phyloP scores from a whole-genome alignment of 164 flowering plant species.

The Chimonanthus salicifolius region DNA sequence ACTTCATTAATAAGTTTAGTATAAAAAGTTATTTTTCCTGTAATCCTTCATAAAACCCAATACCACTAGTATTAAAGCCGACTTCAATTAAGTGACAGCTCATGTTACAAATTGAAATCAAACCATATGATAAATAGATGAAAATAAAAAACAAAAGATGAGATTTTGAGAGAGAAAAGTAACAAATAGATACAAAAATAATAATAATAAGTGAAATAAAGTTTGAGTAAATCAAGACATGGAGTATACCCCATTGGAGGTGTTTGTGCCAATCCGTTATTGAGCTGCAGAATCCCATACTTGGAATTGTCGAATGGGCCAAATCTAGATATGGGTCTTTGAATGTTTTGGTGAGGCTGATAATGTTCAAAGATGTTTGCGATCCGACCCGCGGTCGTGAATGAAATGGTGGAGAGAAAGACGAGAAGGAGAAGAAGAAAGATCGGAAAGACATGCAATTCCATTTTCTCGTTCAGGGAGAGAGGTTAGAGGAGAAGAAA shows the following conservation, averaged over 20 bases:
- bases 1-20: too few relatives aligned
- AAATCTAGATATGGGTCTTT: slow-evolving; percentile 19
- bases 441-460: not conserved
- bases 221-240: not conserved
- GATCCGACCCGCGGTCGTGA: slow-evolving; percentile 20
- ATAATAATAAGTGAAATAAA: not conserved
- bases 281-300: slow-evolving; percentile 61
- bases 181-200: not conserved
- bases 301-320: slow-evolving; percentile 56
- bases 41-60: too few relatives aligned
- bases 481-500: too few relatives aligned
- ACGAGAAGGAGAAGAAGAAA: slow-evolving; percentile 5
- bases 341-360: slow-evolving; percentile 7
- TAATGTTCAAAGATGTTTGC: slow-evolving; percentile 6
- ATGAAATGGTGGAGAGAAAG: slow-evolving; percentile 13
- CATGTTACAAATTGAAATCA: too few relatives aligned
- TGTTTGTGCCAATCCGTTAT: slow-evolving; percentile 67
- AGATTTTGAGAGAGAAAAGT: not conserved
- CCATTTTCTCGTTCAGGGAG: not conserved
- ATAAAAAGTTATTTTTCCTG: too few relatives aligned
- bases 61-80: too few relatives aligned
- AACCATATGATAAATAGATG: too few relatives aligned
- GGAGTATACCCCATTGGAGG: slow-evolving; percentile 84
- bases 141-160: not conserved
- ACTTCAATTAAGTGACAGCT: too few relatives aligned